A percentile compares a stretch with the other conserved stretches of the same genome.
phyloP scores from a whole-genome alignment of 148 eudicot species.

The Silene uniflora region DNA sequence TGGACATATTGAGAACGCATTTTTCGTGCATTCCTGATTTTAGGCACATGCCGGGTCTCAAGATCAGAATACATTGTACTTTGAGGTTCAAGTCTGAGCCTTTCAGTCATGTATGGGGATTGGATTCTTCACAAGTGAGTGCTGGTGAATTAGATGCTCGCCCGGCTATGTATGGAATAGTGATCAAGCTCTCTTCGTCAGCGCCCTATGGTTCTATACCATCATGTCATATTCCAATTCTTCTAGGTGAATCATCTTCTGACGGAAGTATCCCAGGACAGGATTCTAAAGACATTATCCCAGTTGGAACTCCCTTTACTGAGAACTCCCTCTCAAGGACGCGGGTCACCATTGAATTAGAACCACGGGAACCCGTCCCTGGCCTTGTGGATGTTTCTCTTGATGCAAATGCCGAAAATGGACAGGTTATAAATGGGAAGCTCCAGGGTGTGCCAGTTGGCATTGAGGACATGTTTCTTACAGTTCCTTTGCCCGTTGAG shows the following conservation, averaged over 20 bases:
- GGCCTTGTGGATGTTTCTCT: constrained; percentile 73
- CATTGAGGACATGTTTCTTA: constrained; percentile 96
- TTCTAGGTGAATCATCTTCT: constrained; percentile 60
- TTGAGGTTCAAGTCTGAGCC: constrained; percentile 68
- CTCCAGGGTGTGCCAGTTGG: constrained; percentile 70
- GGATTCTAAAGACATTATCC: constrained; percentile 59
- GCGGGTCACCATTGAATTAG: constrained; percentile 56
- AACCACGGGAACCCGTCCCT: constrained; percentile 89
- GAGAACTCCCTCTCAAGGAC: constrained; percentile 43
- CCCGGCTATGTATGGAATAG: constrained; percentile 79
- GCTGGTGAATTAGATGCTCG: constrained; percentile 33
- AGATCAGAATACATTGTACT: constrained; percentile 66
- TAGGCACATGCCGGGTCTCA: constrained; percentile 70
- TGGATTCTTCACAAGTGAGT: constrained; percentile 24
- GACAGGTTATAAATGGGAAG: constrained; percentile 69
- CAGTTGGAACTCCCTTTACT: constrained; percentile 37
- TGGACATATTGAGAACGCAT: constrained; percentile 64
- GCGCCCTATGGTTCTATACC: constrained; percentile 84
- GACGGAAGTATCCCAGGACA: constrained; percentile 22
- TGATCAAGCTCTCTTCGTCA: constrained; percentile 74
- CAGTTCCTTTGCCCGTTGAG: constrained; percentile 51
- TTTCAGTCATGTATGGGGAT: constrained; percentile 47
- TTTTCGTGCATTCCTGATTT: constrained; percentile 83
- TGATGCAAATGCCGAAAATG: constrained; percentile 79
- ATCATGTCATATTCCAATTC: constrained; percentile 71